Base-by-base conservation (phyloP, 352 stramenopile species). In the Pythium volutum region DNA sequence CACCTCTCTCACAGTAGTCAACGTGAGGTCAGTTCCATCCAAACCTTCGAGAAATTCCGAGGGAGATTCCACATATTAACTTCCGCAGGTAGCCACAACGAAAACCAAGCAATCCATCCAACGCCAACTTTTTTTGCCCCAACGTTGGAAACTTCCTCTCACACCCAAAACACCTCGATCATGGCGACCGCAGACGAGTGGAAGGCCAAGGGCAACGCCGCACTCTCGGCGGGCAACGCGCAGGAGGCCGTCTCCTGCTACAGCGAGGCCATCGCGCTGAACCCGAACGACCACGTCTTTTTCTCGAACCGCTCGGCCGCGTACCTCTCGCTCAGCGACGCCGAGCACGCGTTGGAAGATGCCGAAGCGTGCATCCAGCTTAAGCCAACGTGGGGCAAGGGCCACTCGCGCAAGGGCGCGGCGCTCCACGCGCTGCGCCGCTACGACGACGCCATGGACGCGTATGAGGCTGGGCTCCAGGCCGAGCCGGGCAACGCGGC, bases 231-330 rank as follows among this genome's bases (percentile, higher is more conserved):
- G 3, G 93, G 96, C 53, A 95, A 99, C 63, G 83, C 91, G 41
- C 87, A 97, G 33, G 88, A 98, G 59, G 97, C 98, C 29, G 98
- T 99, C 36, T 77, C 95, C 56, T 91, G 88, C 67, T 99, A 99
- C 85, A 97, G 95, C 26, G 75, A 98, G 67, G 97, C 97, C 54
- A 99, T 99, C 64, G 89, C 91, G 38, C 62, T 98, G 39, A 89
- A 99, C 70, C 83, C 89, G 54, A 83, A 72, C 63, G 98, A 99
- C 75, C 93, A 99, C 75, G 92, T 99, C 14, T 99, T 98, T 74
- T 99, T 96, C 76, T 98, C 89, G 52, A 99, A 99, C 81, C 90
- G 97, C 36, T 99, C 93, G 57, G 97, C 97, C n/a, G 97, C 98
- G 31, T 99, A 99, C 67, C 73, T 99, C 50, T 97, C 89, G 66